Conservation (phyloP, 169 alveolate species). For the Plasmodium sp. region DNA sequence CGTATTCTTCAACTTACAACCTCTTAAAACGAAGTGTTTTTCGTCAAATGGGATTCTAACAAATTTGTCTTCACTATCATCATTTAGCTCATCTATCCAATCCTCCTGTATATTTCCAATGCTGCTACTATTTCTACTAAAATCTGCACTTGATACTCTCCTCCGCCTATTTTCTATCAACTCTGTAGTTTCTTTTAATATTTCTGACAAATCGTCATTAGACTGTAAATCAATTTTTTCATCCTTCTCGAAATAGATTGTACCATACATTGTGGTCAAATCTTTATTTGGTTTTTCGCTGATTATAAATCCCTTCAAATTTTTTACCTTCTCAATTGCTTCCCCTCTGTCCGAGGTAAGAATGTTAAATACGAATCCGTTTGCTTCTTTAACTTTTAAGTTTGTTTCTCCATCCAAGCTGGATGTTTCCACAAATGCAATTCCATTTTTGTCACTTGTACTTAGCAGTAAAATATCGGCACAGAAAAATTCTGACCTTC, state of each 20-base stretch:
- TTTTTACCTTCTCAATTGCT: slow-evolving; percentile 51
- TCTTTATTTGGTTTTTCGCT: slow-evolving; percentile 72
- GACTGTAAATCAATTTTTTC: background rate
- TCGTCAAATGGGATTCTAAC: slow-evolving; percentile 63
- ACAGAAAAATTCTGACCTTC: slow-evolving; percentile 92
- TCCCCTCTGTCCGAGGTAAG: slow-evolving; percentile 12
- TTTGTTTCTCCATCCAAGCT: slow-evolving; percentile 97
- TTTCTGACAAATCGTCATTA: background rate
- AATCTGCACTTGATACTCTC: slow-evolving; percentile 5
- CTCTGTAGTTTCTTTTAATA: slow-evolving; percentile 5
- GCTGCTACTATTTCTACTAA: slow-evolving; percentile 28
- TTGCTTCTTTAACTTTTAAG: slow-evolving; percentile 90
- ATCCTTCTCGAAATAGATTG: slow-evolving; percentile 59
- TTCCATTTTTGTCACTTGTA: slow-evolving; percentile 90
- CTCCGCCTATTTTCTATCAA: slow-evolving; percentile 11
- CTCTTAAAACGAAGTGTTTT: slow-evolving; percentile 91
- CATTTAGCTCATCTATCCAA: background rate
- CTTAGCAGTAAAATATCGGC: slow-evolving; percentile 95
- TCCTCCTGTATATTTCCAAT: background rate
- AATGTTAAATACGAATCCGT: slow-evolving; percentile 35
- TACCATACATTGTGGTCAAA: slow-evolving; percentile 65
- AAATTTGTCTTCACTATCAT: slow-evolving; percentile 8
- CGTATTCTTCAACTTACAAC: slow-evolving; percentile 93
- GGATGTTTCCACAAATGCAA: slow-evolving; percentile 96
- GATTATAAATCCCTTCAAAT: slow-evolving; percentile 53